These are phyloP conservation scores for Sugiyamaella boreocaroliniensis DNA, from an alignment of 805 yeast genomes.

Conservation along the genomic window DNA sequence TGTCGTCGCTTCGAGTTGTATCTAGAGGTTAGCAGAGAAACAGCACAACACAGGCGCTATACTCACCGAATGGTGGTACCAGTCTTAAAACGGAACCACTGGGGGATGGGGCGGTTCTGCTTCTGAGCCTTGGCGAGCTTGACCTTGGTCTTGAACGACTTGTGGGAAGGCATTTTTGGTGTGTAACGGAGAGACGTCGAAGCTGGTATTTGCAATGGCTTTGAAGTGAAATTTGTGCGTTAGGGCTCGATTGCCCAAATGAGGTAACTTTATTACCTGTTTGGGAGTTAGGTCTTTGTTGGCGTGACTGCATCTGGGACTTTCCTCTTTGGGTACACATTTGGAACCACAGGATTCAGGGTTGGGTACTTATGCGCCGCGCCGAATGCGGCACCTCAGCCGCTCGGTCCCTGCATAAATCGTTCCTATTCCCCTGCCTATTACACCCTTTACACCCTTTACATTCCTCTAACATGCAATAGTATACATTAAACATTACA, in stretches of 20 bases:
- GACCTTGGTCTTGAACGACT: slow-evolving; percentile 94
- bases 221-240: background rate
- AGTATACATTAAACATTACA: too few relatives aligned
- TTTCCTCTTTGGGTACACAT: background rate
- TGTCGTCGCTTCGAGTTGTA: slow-evolving; percentile 99
- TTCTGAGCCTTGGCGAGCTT: slow-evolving; percentile 98
- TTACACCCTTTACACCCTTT: too few relatives aligned
- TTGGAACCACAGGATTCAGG: too few relatives aligned
- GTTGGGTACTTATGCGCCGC: too few relatives aligned
- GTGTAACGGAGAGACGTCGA: background rate
- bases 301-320: background rate
- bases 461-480: too few relatives aligned
- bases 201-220: background rate
- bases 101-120: slow-evolving; percentile 99
- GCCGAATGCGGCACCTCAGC: background rate
- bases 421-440: too few relatives aligned
- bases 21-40: slow-evolving; percentile 32
- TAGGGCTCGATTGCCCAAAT: background rate
- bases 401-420: background rate
- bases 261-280: background rate
- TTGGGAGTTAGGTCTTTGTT: background rate
- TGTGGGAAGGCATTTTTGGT: slow-evolving; percentile 44
- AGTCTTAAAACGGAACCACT: slow-evolving; percentile 98
- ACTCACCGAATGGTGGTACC: slow-evolving; percentile 74
- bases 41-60: background rate